phyloP scores from a whole-genome alignment of 2,329 filamentous ascomycete species.

The Phaeomoniella chlamydospora region DNA sequence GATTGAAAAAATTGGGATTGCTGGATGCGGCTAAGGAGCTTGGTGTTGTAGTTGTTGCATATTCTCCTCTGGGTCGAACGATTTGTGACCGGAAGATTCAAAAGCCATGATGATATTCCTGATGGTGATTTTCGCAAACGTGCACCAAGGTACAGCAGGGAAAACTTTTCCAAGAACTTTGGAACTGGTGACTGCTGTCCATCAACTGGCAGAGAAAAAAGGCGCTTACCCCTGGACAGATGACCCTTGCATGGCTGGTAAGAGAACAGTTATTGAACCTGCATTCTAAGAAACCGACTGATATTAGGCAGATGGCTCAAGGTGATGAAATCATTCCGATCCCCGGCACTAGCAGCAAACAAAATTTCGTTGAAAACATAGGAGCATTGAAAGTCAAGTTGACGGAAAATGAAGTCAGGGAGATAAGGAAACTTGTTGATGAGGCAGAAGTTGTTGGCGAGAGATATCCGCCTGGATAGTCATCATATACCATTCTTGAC shows the following conservation, averaged over 20 bases:
- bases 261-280: background rate
- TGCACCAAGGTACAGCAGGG: conserved; percentile 33
- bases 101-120: conserved; percentile 17
- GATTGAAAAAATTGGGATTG: conserved; percentile 7
- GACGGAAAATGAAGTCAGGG: conserved; percentile 16
- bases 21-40: conserved; percentile 8
- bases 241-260: conserved; percentile 9
- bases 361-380: conserved; percentile 14
- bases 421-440: conserved; percentile 13
- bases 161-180: conserved; percentile 44
- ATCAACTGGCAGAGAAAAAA: conserved; percentile 8
- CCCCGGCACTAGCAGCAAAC: conserved; percentile 13
- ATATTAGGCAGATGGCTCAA: background rate
- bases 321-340: conserved; percentile 11
- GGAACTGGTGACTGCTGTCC: conserved; percentile 30
- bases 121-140: conserved; percentile 29
- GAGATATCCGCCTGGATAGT: conserved; percentile 9
- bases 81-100: conserved; percentile 6
- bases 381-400: conserved; percentile 9
- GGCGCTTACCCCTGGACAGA: conserved; percentile 5
- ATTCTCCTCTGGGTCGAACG: conserved; percentile 8
- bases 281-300: background rate
- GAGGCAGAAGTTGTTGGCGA: conserved; percentile 10
- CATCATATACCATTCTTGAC: too few relatives aligned
- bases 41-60: conserved; percentile 8